Evolutionary conservation across 2,329 filamentous ascomycete species (phyloP), one percentile per base, ranked within the genome.

Genomic region (Sclerotinia minor): DNA sequence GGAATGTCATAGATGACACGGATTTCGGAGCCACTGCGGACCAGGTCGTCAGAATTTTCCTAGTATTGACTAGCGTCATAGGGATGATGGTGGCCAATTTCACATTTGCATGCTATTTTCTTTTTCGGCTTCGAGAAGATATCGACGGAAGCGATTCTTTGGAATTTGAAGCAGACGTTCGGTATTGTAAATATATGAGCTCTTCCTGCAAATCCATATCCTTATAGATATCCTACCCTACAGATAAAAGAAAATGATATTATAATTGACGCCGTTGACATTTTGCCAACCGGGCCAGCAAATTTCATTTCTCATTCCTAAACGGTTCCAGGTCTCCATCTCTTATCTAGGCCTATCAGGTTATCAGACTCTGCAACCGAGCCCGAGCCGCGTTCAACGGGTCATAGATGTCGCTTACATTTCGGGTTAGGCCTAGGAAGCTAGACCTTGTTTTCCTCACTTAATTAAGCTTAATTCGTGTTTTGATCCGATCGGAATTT

Each of bases 311-410:
- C 24, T 59, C 35, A 41, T 38, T 11, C n/a, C 15, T 26, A 15
- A 58, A 15, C 35, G 35, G 35, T 26, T 59, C 9, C 38, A 59
- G 35, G 44, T 35, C n/a, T n/a, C 6, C 24, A 47, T 60, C 41
- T 60, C 57, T 47, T 60, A 60, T 32, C 26, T 17, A 11, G 13
- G 32, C 57, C 57, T 47, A 60, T 49, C 29, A 60, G 6, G 38
- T 4, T 41, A 41, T 41, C 19, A 60, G 24, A 11, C 26, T 35
- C 13, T n/a, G 11, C 49, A 60, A 49, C 58, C 58, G 58, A 60
- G 44, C 13, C 44, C 38, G 11, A 38, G 38, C 11, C 38, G 9
- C 11, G 9, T 11, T 38, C 35, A 13, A 38, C 35, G 35, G 35
- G 9, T 13, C 19, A 44, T 15, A n/a, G 32, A 8, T 41, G 55